Evolutionary conservation across 2,329 filamentous ascomycete species (phyloP).

Genomic region (Epichloe aotearoae): DNA sequence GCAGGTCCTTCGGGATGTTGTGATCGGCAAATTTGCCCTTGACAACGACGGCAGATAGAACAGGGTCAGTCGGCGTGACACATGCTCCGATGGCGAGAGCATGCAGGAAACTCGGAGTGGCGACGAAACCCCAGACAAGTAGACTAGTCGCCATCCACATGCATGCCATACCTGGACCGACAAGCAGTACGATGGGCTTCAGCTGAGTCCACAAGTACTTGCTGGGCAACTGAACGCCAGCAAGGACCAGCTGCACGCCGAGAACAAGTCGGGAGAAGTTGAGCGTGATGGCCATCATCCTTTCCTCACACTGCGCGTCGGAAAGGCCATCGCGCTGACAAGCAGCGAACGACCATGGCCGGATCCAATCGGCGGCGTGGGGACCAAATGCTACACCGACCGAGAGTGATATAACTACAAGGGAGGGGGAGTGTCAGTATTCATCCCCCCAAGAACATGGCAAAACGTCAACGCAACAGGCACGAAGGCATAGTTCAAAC

Average conservation of each 20-base stretch:
- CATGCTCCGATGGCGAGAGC: conserved; percentile 72
- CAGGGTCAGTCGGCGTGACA: conserved; percentile 84
- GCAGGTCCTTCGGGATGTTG: conserved; percentile 69
- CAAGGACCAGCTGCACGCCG: conserved; percentile 79
- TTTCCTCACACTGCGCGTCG: conserved; percentile 25
- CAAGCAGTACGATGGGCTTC: conserved; percentile 58
- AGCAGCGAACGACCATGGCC: conserved; percentile 60
- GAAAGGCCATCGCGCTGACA: conserved; percentile 12
- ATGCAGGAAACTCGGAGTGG: conserved; percentile 58
- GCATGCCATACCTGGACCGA: conserved; percentile 70
- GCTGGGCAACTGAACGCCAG: conserved; percentile 75
- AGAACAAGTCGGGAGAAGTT: conserved; percentile 80
- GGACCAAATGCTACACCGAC: conserved; percentile 71
- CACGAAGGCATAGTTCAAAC: no score
- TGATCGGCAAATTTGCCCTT: conserved; percentile 90
- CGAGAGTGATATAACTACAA: conserved; percentile 61
- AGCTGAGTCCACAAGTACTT: conserved; percentile 70
- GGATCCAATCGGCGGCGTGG: conserved; percentile 60
- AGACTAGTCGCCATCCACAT: conserved; percentile 84
- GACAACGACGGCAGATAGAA: conserved; percentile 78
- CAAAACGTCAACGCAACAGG: no score
- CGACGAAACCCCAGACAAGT: conserved; percentile 64
- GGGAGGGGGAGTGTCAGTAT: background rate
- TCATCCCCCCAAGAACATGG: no score
- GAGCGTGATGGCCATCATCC: conserved; percentile 61